Percentiles rank a stretch among this genome's conserved stretches.
Conservation (phyloP, 2,329 filamentous ascomycete species). For the Didymella lethalis region DNA sequence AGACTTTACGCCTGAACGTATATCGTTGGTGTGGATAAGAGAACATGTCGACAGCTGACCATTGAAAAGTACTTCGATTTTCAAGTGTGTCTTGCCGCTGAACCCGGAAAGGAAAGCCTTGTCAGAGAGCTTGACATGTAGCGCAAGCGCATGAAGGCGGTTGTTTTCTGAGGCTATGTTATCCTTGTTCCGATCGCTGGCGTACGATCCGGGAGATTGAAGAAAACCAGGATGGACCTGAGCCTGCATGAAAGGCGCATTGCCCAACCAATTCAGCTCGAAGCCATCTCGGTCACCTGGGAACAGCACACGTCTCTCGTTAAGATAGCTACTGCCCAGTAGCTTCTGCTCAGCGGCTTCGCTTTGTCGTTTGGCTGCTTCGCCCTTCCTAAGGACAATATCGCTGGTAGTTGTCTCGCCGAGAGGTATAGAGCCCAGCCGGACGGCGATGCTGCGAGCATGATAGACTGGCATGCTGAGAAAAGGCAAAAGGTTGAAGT, state of each 20-base stretch:
- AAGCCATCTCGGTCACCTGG: slow-evolving; percentile 33
- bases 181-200: neutral
- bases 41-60: slow-evolving; percentile 52
- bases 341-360: slow-evolving; percentile 35
- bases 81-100: slow-evolving; percentile 47
- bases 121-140: slow-evolving; percentile 44
- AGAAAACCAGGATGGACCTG: slow-evolving; percentile 23
- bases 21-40: slow-evolving; percentile 36
- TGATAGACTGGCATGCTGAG: slow-evolving; percentile 46
- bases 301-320: slow-evolving; percentile 38
- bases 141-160: slow-evolving; percentile 35
- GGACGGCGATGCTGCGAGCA: slow-evolving; percentile 36
- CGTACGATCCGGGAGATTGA: neutral
- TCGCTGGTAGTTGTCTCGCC: slow-evolving; percentile 36
- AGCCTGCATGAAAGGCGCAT: slow-evolving; percentile 45
- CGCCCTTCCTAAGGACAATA: slow-evolving; percentile 34
- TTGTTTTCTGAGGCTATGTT: neutral
- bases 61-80: slow-evolving; percentile 60
- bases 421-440: slow-evolving; percentile 38
- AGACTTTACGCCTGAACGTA: slow-evolving; percentile 26
- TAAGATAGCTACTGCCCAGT: slow-evolving; percentile 28
- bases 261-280: slow-evolving; percentile 41
- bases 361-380: slow-evolving; percentile 28
- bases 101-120: slow-evolving; percentile 42
- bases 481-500: too few species aligned